These are phyloP conservation scores for Tetraselmis chui DNA, from an alignment of 139 green algal genomes.

Conservation along the genomic window DNA sequence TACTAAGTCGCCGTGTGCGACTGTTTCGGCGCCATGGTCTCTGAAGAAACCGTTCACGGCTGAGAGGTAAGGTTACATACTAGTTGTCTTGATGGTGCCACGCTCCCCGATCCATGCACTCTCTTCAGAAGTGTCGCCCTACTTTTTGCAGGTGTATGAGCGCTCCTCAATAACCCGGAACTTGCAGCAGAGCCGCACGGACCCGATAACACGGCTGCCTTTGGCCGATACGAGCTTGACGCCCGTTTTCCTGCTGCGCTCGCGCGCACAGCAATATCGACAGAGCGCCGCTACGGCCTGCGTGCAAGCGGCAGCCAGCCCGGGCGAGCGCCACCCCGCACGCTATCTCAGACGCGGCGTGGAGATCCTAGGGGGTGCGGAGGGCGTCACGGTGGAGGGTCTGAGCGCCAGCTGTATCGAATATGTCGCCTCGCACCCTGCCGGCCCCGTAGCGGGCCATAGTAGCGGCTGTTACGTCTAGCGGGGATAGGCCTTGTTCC, in stretches of 20 bases:
- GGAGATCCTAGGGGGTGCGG: conserved; percentile 39
- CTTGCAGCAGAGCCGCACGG: conserved; percentile 12
- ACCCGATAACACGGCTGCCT: conserved; percentile 38
- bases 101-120: too few relatives aligned
- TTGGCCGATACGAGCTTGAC: conserved; percentile 24
- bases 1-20: too few relatives aligned
- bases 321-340: conserved; percentile 22
- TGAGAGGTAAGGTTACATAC: too few relatives aligned
- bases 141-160: conserved; percentile 40
- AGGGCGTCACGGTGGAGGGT: conserved; percentile 31
- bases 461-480: too few relatives aligned
- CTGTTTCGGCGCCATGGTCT: too few relatives aligned
- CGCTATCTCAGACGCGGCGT: conserved; percentile 41
- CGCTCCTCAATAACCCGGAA: conserved; percentile 28
- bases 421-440: conserved; percentile 32
- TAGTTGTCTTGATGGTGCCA: too few relatives aligned
- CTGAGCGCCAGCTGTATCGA: conserved; percentile 28
- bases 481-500: too few relatives aligned
- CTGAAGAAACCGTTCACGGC: too few relatives aligned
- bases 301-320: conserved; percentile 22
- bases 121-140: too few relatives aligned
- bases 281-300: conserved; percentile 31
- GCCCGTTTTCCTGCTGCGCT: conserved; percentile 41
- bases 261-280: conserved; percentile 36
- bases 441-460: too few relatives aligned